Conservation (phyloP, 768 basidiomycete species). For the Lentinula raphanica region DNA sequence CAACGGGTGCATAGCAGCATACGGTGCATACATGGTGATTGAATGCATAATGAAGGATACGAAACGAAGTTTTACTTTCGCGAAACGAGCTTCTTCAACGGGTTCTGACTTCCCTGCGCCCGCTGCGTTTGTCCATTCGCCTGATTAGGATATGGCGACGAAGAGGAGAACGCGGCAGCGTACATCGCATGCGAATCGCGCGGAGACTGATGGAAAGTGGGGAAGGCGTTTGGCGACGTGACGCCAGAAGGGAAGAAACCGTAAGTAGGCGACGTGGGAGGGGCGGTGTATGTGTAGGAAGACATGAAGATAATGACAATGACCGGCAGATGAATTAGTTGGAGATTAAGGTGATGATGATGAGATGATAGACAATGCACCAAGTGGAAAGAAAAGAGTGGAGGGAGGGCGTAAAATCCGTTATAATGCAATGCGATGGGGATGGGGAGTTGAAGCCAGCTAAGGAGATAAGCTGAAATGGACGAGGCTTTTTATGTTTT, state of each 20-base stretch:
- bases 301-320: conserved; percentile 36
- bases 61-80: conserved; percentile 20
- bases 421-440: background rate
- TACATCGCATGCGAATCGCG: conserved; percentile 58
- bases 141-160: conserved; percentile 15
- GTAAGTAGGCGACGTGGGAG: conserved; percentile 49
- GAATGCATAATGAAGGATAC: background rate
- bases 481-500: background rate
- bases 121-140: conserved; percentile 14
- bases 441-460: conserved; percentile 4
- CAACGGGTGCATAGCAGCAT: background rate
- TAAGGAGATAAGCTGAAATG: background rate
- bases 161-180: conserved; percentile 34
- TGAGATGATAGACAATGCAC: background rate
- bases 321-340: background rate
- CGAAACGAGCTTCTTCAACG: conserved; percentile 28
- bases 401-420: background rate
- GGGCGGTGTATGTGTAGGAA: conserved; percentile 35
- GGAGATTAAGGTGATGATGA: background rate
- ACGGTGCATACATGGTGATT: background rate
- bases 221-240: conserved; percentile 54
- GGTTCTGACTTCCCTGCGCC: conserved; percentile 21
- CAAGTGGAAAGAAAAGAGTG: background rate
- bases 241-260: conserved; percentile 56
- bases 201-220: conserved; percentile 52